Conservation (phyloP, 2,329 filamentous ascomycete species). For the Seiridium cupressi region DNA sequence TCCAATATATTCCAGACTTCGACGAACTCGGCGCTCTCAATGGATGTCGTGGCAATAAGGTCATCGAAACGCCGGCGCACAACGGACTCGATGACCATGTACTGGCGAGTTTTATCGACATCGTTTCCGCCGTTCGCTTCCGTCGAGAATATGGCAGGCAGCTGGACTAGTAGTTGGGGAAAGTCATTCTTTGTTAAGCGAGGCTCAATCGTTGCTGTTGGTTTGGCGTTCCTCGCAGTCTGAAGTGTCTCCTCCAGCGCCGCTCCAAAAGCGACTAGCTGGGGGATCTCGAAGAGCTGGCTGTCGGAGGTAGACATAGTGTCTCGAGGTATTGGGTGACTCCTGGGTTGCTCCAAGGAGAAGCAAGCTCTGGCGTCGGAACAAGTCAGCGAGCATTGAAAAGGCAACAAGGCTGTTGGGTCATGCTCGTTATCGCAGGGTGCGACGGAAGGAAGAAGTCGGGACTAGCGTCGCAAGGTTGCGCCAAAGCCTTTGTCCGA, state of each 20-base stretch:
- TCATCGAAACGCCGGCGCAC: constrained; percentile 78
- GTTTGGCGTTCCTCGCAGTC: constrained; percentile 59
- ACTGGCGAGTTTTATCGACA: constrained; percentile 52
- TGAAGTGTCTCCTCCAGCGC: constrained; percentile 58
- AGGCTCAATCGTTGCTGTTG: constrained; percentile 65
- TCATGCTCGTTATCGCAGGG: neutral
- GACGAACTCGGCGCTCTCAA: constrained; percentile 76
- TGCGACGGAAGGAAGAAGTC: neutral
- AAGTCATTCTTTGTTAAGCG: constrained; percentile 70
- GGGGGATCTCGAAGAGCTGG: constrained; percentile 46
- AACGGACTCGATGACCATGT: constrained; percentile 78
- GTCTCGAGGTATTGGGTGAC: constrained; percentile 7
- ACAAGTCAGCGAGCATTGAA: neutral
- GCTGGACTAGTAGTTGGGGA: constrained; percentile 42
- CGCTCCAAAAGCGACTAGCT: constrained; percentile 50
- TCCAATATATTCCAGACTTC: constrained; percentile 93
- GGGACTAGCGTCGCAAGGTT: neutral
- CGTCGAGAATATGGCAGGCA: constrained; percentile 37
- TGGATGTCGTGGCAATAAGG: constrained; percentile 70
- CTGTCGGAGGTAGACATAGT: constrained; percentile 48
- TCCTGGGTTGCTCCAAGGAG: constrained; percentile 12
- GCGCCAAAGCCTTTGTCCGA: neutral
- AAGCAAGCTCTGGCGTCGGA: neutral
- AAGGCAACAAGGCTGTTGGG: neutral
- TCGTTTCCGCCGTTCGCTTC: constrained; percentile 27